A percentile compares a stretch with the other conserved stretches of the same genome.
These are phyloP conservation scores for Kokia cookei DNA, from an alignment of 441 rosid genomes.

Conservation along the genomic window DNA sequence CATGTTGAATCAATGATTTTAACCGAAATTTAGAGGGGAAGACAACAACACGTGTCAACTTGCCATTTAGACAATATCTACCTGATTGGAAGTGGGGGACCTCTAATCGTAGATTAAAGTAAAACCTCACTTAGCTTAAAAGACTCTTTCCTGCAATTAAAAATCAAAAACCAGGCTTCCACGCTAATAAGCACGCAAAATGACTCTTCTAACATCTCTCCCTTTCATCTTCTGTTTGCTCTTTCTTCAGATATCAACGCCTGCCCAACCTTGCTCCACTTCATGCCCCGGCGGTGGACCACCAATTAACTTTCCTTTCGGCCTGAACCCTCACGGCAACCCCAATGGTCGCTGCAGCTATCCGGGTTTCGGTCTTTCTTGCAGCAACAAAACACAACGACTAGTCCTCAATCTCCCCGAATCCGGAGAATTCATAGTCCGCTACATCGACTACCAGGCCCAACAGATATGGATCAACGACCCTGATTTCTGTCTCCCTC, in stretches of 20 bases:
- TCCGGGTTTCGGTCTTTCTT: slow-evolving; percentile 32
- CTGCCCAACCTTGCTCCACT: slow-evolving; percentile 8
- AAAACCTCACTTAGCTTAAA: neutral
- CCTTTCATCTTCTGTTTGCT: slow-evolving; percentile 1
- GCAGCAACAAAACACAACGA: slow-evolving; percentile 14
- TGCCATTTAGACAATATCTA: neutral
- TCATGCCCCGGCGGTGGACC: slow-evolving; percentile 4
- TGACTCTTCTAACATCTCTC: neutral
- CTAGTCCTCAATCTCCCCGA: slow-evolving; percentile 22
- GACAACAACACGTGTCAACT: neutral
- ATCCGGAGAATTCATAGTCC: slow-evolving; percentile 25
- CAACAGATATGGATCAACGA: slow-evolving; percentile 23
- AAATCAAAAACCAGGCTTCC: neutral
- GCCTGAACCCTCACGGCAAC: neutral
- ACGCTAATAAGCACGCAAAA: neutral
- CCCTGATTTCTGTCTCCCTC: slow-evolving; percentile 30
- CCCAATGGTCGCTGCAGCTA: slow-evolving; percentile 18
- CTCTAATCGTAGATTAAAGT: neutral
- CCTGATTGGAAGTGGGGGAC: neutral
- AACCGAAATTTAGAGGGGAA: neutral
- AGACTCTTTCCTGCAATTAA: neutral
- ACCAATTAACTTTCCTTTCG: slow-evolving; percentile 37
- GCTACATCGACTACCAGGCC: slow-evolving; percentile 20
- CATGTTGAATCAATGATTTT: neutral
- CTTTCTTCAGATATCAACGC: neutral